Conservation (phyloP, 1,284 basidiomycete genomes). For the Schizopora paradoxa region DNA sequence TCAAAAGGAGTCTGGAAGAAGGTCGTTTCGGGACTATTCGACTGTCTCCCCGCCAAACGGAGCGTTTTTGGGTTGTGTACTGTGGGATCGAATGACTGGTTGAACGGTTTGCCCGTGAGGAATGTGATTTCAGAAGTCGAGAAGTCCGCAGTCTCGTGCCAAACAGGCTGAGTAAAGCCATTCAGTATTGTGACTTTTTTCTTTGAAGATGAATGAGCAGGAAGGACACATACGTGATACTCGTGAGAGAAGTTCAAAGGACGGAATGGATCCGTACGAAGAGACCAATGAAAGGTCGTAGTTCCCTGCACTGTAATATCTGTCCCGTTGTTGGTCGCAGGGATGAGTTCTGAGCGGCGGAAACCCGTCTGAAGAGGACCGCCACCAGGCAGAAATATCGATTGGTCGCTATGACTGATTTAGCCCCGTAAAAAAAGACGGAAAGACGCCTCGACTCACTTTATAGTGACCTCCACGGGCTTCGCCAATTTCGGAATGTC, state of each 20-base stretch:
- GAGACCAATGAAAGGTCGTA: constrained; percentile 52
- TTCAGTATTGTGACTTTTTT: constrained; percentile 45
- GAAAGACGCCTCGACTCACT: background rate
- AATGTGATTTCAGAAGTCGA: constrained; percentile 5
- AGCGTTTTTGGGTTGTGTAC: constrained; percentile 2
- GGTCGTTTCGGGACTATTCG: background rate
- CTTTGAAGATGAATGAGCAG: constrained; percentile 61
- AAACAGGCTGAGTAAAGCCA: constrained; percentile 39
- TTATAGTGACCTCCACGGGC: constrained; percentile 1
- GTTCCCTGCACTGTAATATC: constrained; percentile 39
- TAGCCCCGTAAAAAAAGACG: background rate
- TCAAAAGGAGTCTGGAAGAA: constrained; percentile 46
- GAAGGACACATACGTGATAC: constrained; percentile 44
- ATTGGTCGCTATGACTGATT: constrained; percentile 34
- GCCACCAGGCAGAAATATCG: constrained; percentile 52
- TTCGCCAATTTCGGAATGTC: background rate
- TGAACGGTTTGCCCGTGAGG: constrained; percentile 4
- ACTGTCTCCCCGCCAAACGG: constrained; percentile 2
- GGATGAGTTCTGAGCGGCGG: constrained; percentile 54
- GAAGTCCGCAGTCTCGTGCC: constrained; percentile 13
- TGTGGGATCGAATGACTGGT: background rate
- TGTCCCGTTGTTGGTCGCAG: constrained; percentile 37
- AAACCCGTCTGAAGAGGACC: constrained; percentile 46
- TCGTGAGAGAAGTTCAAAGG: constrained; percentile 52
- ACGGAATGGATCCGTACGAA: constrained; percentile 38